These are phyloP conservation scores for Gypsophila paniculata DNA, from an alignment of 179 eudicot genomes.

Conservation along the genomic window DNA sequence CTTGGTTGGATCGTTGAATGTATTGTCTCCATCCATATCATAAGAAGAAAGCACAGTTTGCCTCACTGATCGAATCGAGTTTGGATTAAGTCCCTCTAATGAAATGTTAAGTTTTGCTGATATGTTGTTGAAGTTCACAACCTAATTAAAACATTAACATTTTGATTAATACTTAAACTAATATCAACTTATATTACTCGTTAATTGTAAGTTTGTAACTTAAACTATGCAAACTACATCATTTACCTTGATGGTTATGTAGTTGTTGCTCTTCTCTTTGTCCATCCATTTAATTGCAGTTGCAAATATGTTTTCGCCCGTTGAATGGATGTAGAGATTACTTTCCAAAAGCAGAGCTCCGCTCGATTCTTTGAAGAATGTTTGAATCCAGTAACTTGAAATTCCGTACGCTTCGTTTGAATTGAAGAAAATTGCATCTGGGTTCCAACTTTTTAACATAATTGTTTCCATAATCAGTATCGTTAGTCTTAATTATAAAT, in stretches of 20 bases:
- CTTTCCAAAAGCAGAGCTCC: slow-evolving; percentile 32
- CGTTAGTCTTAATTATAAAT: background rate
- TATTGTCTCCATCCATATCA: slow-evolving; percentile 20
- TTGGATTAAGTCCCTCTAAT: slow-evolving; percentile 21
- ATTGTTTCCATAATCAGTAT: background rate
- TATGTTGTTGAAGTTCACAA: slow-evolving; percentile 29
- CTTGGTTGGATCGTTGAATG: slow-evolving; percentile 34
- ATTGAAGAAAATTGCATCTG: slow-evolving; percentile 35
- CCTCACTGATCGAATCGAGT: slow-evolving; percentile 13
- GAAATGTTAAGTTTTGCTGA: slow-evolving; percentile 15
- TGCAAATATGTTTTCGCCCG: slow-evolving; percentile 15
- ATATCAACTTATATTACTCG: too few species aligned
- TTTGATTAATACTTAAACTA: background rate
- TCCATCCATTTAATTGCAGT: slow-evolving; percentile 32
- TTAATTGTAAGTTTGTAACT: background rate
- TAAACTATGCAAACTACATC: background rate
- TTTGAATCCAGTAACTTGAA: slow-evolving; percentile 45
- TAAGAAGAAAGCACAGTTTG: slow-evolving; percentile 22
- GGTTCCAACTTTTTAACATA: slow-evolving; percentile 29
- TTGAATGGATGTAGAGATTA: slow-evolving; percentile 12
- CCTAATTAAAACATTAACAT: slow-evolving; percentile 15
- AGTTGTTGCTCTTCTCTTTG: slow-evolving; percentile 17
- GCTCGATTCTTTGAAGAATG: slow-evolving; percentile 36
- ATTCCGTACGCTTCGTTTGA: slow-evolving; percentile 30
- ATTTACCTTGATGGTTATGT: slow-evolving; percentile 32